phyloP scores from a whole-genome alignment of 106 monocot species.

The Dendrobium nobile region DNA sequence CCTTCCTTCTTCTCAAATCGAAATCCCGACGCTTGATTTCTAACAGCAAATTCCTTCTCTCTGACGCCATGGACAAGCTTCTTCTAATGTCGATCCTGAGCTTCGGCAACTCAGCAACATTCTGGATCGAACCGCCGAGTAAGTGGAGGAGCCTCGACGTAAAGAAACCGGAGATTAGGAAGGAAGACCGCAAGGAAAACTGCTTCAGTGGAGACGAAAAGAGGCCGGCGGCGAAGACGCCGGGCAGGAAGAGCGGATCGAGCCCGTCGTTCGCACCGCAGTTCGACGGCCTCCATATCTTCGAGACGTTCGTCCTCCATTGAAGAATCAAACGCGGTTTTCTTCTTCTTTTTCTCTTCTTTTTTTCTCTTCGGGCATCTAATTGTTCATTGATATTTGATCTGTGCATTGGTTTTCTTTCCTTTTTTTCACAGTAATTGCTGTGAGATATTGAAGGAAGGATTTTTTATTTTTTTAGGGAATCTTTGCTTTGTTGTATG shows the following conservation, averaged over 20 bases:
- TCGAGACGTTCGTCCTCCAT: not conserved
- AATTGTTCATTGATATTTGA: too few species aligned
- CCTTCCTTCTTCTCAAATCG: too few species aligned
- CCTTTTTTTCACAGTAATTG: too few species aligned
- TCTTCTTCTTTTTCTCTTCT: not conserved
- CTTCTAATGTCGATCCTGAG: not conserved
- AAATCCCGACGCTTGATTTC: too few species aligned
- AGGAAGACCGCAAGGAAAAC: not conserved
- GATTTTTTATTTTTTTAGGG: too few species aligned
- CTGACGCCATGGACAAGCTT: constrained; percentile 1
- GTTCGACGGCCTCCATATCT: constrained; percentile 3
- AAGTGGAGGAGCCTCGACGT: not conserved
- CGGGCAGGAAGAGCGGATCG: not conserved
- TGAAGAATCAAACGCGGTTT: not conserved
- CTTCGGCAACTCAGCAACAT: not conserved
- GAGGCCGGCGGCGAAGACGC: not conserved
- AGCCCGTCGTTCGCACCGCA: constrained; percentile 1
- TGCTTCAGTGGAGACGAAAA: not conserved
- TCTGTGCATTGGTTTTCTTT: too few species aligned
- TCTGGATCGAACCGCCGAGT: not conserved
- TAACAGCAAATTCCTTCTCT: too few species aligned
- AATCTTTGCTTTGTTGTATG: too few species aligned
- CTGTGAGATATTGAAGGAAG: too few species aligned
- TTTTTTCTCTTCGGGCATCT: not conserved
- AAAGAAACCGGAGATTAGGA: not conserved